Base-by-base conservation (phyloP, 2,329 filamentous ascomycete genomes). In the Curvularia spicifera region DNA sequence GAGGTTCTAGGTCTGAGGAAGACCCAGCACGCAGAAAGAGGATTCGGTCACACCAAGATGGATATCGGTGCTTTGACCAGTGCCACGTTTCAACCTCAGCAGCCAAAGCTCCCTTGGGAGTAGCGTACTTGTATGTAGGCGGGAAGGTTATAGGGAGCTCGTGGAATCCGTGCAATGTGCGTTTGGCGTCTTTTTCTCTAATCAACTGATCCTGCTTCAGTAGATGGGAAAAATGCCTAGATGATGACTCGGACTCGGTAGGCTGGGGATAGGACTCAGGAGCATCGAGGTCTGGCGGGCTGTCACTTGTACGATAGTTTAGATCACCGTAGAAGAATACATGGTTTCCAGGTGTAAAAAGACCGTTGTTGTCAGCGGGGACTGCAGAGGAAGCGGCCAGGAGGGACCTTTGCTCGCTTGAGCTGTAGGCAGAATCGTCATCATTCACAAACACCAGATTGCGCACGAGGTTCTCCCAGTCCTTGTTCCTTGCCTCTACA, bases 31-130 rank as follows among this genome's bases (percentile, higher is more conserved):
- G 69, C 2, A 94, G 81, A 76, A 88, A 98, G 20, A 98, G 80
- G 20, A 98, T 89, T 3, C 95, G 87, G 76, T 98, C 95, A 70
- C 93, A 97, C 95, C 94, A 98, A 70, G 89, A 89, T 1, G 95
- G 72, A 84, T 91, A 96, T 45, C 95, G 88, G 74, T 96, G 91
- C 56, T 82, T 81, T 7, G 93, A 91, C 85, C 93, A 97, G 31
- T 81, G 78, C 88, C 90, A 94, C 10, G 66, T 63, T 18, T 71
- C 74, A 59, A 78, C 72, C 28, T 74, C 70, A 51, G 70, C 68
- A 6, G 63, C 44, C 42, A 53, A 18, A 12, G 59, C 65, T 5
- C 53, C 59, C 45, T 66, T 65, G 42, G 57, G 53, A 10, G 48
- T 31, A 42, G 84, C 83, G 75, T 95, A 96, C 77, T 99, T 99